A percentile compares a stretch with the other conserved stretches of the same genome.
Conservation (phyloP, 176 grass and related monocot genomes). For the Dendrocalamus sinicus region DNA sequence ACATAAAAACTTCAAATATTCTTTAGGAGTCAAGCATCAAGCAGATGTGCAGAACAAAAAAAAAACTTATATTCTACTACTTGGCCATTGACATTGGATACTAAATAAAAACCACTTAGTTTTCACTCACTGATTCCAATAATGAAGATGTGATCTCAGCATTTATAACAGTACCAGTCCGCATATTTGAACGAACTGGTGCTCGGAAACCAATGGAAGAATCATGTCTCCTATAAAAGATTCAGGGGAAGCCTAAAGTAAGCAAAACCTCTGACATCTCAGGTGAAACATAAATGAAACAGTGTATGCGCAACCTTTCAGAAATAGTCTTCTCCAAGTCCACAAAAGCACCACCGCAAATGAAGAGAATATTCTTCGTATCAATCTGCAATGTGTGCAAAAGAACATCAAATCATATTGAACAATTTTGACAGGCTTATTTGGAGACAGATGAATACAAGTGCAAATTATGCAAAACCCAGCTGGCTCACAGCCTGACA, state of each 20-base stretch:
- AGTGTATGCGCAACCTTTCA: slow-evolving; percentile 53
- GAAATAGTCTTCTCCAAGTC: slow-evolving; percentile 86
- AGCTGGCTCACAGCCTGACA: not conserved
- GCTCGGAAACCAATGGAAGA: slow-evolving; percentile 78
- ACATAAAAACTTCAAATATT: slow-evolving; percentile 12
- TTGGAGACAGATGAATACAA: slow-evolving; percentile 6
- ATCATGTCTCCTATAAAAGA: slow-evolving; percentile 61
- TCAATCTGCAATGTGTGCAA: slow-evolving; percentile 60
- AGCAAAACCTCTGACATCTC: slow-evolving; percentile 1
- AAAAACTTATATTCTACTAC: not conserved
- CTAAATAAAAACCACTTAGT: not conserved
- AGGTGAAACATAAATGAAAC: slow-evolving; percentile 19
- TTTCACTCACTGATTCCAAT: slow-evolving; percentile 69
- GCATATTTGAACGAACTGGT: slow-evolving; percentile 77
- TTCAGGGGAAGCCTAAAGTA: not conserved
- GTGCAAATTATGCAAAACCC: slow-evolving; percentile 19
- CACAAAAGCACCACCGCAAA: slow-evolving; percentile 78
- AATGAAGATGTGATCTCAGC: slow-evolving; percentile 64
- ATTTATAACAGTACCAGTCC: slow-evolving; percentile 55
- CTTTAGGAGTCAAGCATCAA: slow-evolving; percentile 15
- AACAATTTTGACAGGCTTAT: not conserved
- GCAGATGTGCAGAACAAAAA: not conserved
- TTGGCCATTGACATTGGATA: not conserved
- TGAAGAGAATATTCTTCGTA: slow-evolving; percentile 84
- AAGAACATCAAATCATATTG: slow-evolving; percentile 32